Evolutionary conservation across 106 monocot species (phyloP).

Genomic region (Cymbidium sinense): DNA sequence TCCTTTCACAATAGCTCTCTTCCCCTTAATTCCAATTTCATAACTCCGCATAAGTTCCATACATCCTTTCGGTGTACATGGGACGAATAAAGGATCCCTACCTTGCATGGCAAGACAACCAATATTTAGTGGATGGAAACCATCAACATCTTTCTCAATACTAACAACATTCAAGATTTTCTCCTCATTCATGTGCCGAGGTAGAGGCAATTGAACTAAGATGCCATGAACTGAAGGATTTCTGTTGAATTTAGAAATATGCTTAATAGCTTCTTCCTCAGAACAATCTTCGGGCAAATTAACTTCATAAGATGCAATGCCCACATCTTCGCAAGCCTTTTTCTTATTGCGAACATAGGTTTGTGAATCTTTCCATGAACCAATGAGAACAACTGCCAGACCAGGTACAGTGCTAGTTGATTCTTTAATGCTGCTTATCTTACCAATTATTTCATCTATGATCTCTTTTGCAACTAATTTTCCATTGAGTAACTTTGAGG

Average conservation of each 20-base stretch:
- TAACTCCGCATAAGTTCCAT: constrained; percentile 77
- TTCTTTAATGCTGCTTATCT: constrained; percentile 73
- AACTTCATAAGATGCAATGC: constrained; percentile 80
- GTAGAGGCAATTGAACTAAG: constrained; percentile 89
- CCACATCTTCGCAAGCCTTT: constrained; percentile 85
- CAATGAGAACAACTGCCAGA: constrained; percentile 82
- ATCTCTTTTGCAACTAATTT: constrained; percentile 74
- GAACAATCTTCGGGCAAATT: constrained; percentile 79
- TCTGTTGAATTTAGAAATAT: constrained; percentile 60
- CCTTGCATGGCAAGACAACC: constrained; percentile 95
- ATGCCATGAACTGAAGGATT: constrained; percentile 89
- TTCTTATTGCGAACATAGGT: constrained; percentile 95
- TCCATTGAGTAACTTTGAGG: constrained; percentile 80
- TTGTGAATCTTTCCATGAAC: constrained; percentile 89
- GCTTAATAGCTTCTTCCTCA: constrained; percentile 71
- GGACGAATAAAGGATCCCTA: constrained; percentile 84
- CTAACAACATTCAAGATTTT: constrained; percentile 66
- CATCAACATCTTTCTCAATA: constrained; percentile 97
- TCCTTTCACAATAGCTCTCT: constrained; percentile 87
- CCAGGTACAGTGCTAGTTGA: constrained; percentile 64
- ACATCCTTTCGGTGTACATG: constrained; percentile 97
- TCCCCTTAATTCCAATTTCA: constrained; percentile 74
- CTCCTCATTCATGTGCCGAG: constrained; percentile 89
- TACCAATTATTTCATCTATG: constrained; percentile 63
- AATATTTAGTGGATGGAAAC: constrained; percentile 93